phyloP scores from a whole-genome alignment of 768 basidiomycete species.

The Tremella yokohamensis region DNA sequence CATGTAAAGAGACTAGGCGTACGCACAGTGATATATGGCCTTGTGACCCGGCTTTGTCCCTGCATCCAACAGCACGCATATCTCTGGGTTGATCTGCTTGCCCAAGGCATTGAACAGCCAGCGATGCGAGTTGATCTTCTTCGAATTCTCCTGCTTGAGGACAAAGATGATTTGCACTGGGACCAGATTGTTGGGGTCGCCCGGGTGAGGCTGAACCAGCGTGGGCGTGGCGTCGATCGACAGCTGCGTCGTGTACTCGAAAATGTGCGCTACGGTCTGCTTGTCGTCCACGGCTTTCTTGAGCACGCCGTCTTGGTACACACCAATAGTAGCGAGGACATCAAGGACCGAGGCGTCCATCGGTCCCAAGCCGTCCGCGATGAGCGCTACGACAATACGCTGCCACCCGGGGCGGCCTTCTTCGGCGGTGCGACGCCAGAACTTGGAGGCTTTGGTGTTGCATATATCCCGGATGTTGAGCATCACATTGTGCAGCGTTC shows the following conservation, averaged over 20 bases:
- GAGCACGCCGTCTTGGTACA: slow-evolving; percentile 93
- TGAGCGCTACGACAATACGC: slow-evolving; percentile 77
- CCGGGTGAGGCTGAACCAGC: slow-evolving; percentile 80
- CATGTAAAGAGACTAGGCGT: slow-evolving; percentile 63
- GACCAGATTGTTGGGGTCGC: slow-evolving; percentile 78
- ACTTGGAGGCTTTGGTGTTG: slow-evolving; percentile 71
- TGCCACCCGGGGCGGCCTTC: slow-evolving; percentile 63
- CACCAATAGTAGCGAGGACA: slow-evolving; percentile 80
- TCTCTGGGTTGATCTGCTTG: slow-evolving; percentile 78
- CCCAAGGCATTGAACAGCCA: slow-evolving; percentile 96
- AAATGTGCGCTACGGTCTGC: slow-evolving; percentile 87
- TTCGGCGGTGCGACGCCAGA: slow-evolving; percentile 45
- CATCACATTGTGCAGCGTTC: slow-evolving; percentile 92
- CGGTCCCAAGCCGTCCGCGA: slow-evolving; percentile 80
- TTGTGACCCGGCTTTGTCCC: slow-evolving; percentile 96
- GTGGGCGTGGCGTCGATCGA: slow-evolving; percentile 88
- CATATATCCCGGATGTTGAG: slow-evolving; percentile 94
- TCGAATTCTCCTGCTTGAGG: slow-evolving; percentile 88
- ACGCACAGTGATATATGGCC: slow-evolving; percentile 64
- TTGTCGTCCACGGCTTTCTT: slow-evolving; percentile 74
- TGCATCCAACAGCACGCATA: slow-evolving; percentile 87
- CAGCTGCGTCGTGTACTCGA: slow-evolving; percentile 97
- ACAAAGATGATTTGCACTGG: slow-evolving; percentile 85
- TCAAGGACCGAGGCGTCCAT: slow-evolving; percentile 90
- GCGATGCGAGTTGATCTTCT: slow-evolving; percentile 77